Conservation (phyloP, 768 basidiomycete genomes). For the Mycena indigotica region DNA sequence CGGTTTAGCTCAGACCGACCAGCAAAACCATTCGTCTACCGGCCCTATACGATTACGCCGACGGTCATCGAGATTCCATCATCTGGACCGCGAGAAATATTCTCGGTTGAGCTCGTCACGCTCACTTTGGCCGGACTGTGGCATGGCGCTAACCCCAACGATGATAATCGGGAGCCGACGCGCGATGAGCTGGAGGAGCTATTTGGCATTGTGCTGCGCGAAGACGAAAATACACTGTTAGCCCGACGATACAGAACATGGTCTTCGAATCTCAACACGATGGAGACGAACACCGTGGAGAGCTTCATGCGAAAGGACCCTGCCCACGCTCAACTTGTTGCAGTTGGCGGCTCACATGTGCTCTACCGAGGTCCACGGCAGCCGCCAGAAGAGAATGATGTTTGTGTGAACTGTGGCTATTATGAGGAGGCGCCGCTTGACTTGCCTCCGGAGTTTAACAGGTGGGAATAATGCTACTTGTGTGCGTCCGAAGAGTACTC, state of each 20-base stretch:
- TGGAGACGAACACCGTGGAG: background rate
- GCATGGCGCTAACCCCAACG: background rate
- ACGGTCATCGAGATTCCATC: background rate
- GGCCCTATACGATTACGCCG: background rate
- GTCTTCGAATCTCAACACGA: background rate
- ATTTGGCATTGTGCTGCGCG: background rate
- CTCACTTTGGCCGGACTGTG: background rate
- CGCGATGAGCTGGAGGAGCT: background rate
- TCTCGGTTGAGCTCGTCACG: background rate
- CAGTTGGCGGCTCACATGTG: background rate
- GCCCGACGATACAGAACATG: background rate
- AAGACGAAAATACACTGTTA: background rate
- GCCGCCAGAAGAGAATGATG: no score
- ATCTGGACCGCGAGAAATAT: background rate
- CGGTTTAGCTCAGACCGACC: background rate
- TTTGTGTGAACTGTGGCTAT: no score
- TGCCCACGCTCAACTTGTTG: background rate
- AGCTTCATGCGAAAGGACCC: background rate
- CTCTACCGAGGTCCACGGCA: background rate
- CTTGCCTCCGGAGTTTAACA: no score
- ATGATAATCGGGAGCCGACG: background rate
- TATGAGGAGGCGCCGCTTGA: no score
- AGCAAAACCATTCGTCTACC: background rate
- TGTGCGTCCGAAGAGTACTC: no score
- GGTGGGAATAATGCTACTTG: no score